Conservation (phyloP, 2,329 filamentous ascomycete species). For the Diplodia sapinea region DNA sequence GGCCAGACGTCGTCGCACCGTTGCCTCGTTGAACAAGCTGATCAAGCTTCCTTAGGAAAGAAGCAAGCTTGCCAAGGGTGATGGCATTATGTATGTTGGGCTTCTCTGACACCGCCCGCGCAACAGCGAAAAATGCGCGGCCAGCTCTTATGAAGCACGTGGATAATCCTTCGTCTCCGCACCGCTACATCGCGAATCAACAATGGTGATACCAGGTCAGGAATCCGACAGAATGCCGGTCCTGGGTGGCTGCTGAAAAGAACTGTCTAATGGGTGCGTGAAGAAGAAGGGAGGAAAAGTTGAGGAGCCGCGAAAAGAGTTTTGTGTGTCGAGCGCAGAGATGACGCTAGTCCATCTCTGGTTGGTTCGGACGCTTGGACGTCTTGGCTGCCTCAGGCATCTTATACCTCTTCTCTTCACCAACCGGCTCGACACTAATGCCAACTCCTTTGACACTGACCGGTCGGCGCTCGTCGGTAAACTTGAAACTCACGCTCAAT, state of each 20-base stretch:
- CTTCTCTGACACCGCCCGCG: conserved; percentile 31
- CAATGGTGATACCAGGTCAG: conserved; percentile 19
- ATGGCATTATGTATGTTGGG: conserved; percentile 21
- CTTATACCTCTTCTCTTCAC: background rate
- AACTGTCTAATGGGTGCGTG: conserved; percentile 32
- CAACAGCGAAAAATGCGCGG: conserved; percentile 30
- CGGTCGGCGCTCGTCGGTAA: no score
- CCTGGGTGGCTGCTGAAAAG: conserved; percentile 31
- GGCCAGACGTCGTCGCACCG: background rate
- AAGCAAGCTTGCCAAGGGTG: background rate
- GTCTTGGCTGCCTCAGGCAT: background rate
- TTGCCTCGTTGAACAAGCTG: no score
- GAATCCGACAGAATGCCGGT: conserved; percentile 28
- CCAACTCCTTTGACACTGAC: no score
- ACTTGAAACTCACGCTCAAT: no score
- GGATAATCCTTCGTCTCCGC: conserved; percentile 24
- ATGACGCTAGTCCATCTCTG: background rate
- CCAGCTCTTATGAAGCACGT: conserved; percentile 30
- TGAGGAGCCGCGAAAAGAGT: conserved; percentile 1
- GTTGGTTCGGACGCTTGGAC: background rate
- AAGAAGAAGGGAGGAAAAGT: conserved; percentile 1
- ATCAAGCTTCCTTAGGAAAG: no score
- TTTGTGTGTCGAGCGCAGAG: background rate
- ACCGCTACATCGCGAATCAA: conserved; percentile 30
- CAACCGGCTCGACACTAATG: background rate